These are phyloP conservation scores for Aristolochia californica DNA, from an alignment of 164 flowering plant species.

Conservation along the genomic window DNA sequence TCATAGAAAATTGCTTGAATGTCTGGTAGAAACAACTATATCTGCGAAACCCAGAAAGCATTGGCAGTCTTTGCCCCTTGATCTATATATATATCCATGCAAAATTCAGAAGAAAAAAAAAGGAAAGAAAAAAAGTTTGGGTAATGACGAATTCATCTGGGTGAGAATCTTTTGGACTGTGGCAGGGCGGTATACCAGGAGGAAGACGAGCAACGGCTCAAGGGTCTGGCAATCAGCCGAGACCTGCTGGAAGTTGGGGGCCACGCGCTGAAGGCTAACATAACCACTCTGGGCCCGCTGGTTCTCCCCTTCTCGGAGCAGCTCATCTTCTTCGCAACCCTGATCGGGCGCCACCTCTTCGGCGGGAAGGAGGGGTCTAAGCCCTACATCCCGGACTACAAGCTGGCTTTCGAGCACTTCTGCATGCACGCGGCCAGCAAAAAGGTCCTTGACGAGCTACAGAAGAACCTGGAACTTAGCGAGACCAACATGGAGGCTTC, in stretches of 20 bases:
- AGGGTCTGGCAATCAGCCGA: constrained; percentile 56
- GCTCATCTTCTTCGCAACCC: constrained; percentile 55
- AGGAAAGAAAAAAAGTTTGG: no score
- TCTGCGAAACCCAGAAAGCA: no score
- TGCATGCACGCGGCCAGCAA: constrained; percentile 87
- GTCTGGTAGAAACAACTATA: no score
- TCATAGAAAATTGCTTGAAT: no score
- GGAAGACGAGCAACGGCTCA: constrained; percentile 59
- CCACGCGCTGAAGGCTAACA: constrained; percentile 83
- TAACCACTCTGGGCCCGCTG: constrained; percentile 84
- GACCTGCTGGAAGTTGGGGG: constrained; percentile 82
- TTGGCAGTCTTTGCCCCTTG: no score
- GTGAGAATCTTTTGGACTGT: no score
- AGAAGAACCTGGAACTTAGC: constrained; percentile 68
- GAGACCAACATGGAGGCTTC: constrained; percentile 79
- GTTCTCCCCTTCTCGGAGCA: constrained; percentile 91
- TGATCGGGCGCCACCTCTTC: constrained; percentile 38
- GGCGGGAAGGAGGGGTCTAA: constrained; percentile 17
- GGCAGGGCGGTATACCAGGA: constrained; percentile 80
- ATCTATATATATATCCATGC: no score
- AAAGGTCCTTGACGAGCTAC: constrained; percentile 65
- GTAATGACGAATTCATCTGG: no score
- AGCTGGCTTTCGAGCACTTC: constrained; percentile 94
- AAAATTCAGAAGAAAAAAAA: no score
- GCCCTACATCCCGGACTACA: constrained; percentile 82